phyloP scores from a whole-genome alignment of 2,329 filamentous ascomycete species.

The Shiraia sp. region DNA sequence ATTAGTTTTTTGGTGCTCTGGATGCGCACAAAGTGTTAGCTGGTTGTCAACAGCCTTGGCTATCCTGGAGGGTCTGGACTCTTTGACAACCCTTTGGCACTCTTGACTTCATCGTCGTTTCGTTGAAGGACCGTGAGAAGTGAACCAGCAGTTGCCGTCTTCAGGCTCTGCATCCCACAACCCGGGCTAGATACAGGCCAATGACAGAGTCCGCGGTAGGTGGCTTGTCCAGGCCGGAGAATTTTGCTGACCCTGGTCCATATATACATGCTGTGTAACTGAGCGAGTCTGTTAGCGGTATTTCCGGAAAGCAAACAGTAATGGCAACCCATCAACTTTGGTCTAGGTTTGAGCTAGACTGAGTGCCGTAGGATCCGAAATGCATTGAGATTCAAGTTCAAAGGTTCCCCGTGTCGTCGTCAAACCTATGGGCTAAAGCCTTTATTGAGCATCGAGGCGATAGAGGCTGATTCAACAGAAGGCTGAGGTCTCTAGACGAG shows the following conservation, averaged over 20 bases:
- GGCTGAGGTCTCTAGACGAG: neutral
- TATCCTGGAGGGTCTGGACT: too few relatives aligned
- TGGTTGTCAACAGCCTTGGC: too few relatives aligned
- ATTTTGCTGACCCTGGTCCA: slow-evolving; percentile 22
- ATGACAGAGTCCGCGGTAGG: slow-evolving; percentile 15
- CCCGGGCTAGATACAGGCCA: slow-evolving; percentile 3
- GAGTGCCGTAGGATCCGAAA: too few relatives aligned
- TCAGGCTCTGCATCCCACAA: neutral
- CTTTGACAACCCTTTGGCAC: neutral
- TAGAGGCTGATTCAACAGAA: neutral
- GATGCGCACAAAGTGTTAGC: too few relatives aligned
- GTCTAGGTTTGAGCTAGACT: neutral
- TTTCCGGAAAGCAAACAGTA: slow-evolving; percentile 18
- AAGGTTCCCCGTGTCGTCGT: too few relatives aligned
- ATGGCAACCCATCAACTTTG: slow-evolving; percentile 7
- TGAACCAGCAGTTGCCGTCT: neutral
- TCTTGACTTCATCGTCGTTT: neutral
- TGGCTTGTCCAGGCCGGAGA: slow-evolving; percentile 20
- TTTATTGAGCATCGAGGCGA: neutral
- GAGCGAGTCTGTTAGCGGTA: slow-evolving; percentile 6
- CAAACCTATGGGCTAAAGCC: neutral
- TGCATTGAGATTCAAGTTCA: too few relatives aligned
- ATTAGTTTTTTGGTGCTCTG: too few relatives aligned
- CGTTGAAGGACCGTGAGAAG: neutral
- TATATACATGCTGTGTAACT: slow-evolving; percentile 28